Evolutionary conservation across 2,329 filamentous ascomycete genomes (phyloP), one percentile per base, ranked within the genome.

Genomic region (Blastomyces gilchristii): DNA sequence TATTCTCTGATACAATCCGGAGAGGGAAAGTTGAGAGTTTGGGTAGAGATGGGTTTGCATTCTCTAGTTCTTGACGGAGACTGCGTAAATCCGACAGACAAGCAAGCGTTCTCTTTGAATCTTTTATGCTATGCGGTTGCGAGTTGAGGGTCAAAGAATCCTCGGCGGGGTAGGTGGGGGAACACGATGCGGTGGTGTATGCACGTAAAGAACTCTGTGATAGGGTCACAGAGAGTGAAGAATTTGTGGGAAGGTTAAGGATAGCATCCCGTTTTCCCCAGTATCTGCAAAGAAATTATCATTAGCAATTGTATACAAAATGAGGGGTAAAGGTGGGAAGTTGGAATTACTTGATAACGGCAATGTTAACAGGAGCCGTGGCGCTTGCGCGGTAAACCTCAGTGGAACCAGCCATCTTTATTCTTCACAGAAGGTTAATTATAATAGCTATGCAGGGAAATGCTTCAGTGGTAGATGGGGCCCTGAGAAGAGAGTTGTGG

Each of bases 211-310:
- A 93, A 75, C 85, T 83, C 79, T 99, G 94, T 60, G 91, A 94
- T 71, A 99, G 89, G 63, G 94, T 99, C 64, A 99, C 93, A 67
- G 91, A 96, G 73, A 99, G 87, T 68, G 94, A 99, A 68, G 91
- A 96, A 82, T 99, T 99, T 74, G 94, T 97, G 45, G 94, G 94
- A 63, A 97, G 88, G 78, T 99, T 99, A 71, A 97, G 85, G 75
- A 89, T 90, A 61, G 90, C 79, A 77, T 97, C 92, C 66, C 94
- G 90, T 80, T 99, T 99, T 70, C 95, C 94, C 94, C 95, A 99
- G 84, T 99, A 89, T 75, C 83, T 85, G 69, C 61, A 58, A n/a
- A 37, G 34, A 12, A 57, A 12, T n/a, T 11, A 25, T 47, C 31
- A 62, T 61, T 14, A 65, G 62, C 22, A n/a, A 18, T 34, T 49